phyloP scores from a whole-genome alignment of 176 grass and related monocot genomes.

The Alopecurus myosuroides region DNA sequence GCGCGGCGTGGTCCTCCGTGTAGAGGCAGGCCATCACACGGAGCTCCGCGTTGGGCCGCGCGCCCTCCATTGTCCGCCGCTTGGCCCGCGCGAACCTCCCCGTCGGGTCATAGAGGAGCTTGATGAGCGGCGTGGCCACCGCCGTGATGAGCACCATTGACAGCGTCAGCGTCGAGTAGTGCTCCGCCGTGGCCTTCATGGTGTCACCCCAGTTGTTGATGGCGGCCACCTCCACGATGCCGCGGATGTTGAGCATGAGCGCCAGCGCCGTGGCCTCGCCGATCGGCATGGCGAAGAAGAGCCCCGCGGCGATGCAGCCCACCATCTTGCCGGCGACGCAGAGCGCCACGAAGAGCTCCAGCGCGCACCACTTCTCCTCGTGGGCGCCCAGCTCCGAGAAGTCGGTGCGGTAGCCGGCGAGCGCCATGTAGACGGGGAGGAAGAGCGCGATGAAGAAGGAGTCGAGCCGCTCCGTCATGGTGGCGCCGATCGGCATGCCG shows the following conservation, averaged over 20 bases:
- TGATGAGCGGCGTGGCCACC: conserved; percentile 45
- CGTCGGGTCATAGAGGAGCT: conserved; percentile 59
- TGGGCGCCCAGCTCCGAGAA: conserved; percentile 27
- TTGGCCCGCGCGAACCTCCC: conserved; percentile 29
- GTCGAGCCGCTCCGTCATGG: conserved; percentile 71
- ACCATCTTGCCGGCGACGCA: conserved; percentile 62
- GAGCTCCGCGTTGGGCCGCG: conserved; percentile 28
- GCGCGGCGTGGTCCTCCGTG: conserved; percentile 64
- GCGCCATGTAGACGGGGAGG: conserved; percentile 57
- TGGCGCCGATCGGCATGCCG: conserved; percentile 76
- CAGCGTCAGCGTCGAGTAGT: conserved; percentile 43
- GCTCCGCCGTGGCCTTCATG: conserved; percentile 43
- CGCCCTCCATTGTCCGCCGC: conserved; percentile 31
- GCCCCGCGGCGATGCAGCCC: conserved; percentile 43
- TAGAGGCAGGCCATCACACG: conserved; percentile 57
- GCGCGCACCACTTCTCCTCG: conserved; percentile 36
- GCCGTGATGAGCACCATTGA: conserved; percentile 46
- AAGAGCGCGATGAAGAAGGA: conserved; percentile 69
- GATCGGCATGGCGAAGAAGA: conserved; percentile 57
- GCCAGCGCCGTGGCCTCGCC: conserved; percentile 46
- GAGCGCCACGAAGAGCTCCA: conserved; percentile 63
- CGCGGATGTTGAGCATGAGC: conserved; percentile 66
- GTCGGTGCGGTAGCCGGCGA: conserved; percentile 70
- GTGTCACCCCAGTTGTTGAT: conserved; percentile 74
- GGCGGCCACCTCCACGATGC: conserved; percentile 67